A percentile compares a stretch with the other conserved stretches of the same genome.
phyloP scores from a whole-genome alignment of 768 basidiomycete genomes.

The Mycena maculata region DNA sequence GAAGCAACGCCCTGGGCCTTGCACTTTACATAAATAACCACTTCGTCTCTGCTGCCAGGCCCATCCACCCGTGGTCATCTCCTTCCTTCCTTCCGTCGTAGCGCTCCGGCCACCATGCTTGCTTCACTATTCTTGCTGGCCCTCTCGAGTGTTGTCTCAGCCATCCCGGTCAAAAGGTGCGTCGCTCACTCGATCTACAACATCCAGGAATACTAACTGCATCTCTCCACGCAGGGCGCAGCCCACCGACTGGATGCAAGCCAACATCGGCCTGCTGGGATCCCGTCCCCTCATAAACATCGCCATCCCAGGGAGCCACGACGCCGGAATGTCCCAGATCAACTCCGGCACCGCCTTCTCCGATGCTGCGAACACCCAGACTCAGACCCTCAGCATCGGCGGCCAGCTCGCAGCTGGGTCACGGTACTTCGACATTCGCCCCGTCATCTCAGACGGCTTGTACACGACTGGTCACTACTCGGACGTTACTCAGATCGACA shows the following conservation, averaged over 20 bases:
- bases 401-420: constrained; percentile 15
- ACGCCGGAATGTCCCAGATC: constrained; percentile 21
- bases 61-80: no score
- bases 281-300: constrained; percentile 13
- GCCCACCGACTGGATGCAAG: constrained; percentile 20
- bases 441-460: constrained; percentile 11
- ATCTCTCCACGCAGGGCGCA: constrained; percentile 9
- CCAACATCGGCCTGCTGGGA: constrained; percentile 20
- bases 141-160: constrained; percentile 18
- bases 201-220: neutral
- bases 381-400: constrained; percentile 19
- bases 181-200: neutral
- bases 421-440: constrained; percentile 20
- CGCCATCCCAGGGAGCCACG: constrained; percentile 20
- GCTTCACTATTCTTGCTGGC: constrained; percentile 7
- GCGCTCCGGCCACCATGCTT: constrained; percentile 1
- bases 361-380: constrained; percentile 20
- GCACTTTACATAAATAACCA: no score
- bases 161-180: constrained; percentile 16
- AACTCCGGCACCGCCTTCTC: constrained; percentile 16
- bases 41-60: no score
- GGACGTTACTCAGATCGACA: constrained; percentile 11
- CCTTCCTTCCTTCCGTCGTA: neutral
- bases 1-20: no score
- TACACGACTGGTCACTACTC: constrained; percentile 21